These are phyloP conservation scores for Cryphonectria radicalis DNA, from an alignment of 2,329 filamentous ascomycete species.

Conservation along the genomic window DNA sequence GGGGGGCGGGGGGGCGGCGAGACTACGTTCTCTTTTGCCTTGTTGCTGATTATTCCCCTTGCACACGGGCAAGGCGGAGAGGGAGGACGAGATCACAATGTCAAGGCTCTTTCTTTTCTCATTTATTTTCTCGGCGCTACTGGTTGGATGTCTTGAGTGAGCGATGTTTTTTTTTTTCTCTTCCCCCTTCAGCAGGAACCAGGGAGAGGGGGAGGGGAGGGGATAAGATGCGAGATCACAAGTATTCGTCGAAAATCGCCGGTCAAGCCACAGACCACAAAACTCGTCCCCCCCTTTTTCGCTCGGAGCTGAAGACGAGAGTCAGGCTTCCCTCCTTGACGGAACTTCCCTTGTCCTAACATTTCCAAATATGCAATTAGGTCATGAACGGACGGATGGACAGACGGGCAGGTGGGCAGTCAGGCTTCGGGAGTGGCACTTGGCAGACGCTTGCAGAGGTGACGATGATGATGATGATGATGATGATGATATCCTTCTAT, in stretches of 20 bases:
- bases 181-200: background rate
- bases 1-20: background rate
- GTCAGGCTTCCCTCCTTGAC: background rate
- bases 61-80: background rate
- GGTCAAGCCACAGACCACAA: background rate
- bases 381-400: background rate
- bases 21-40: background rate
- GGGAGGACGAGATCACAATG: background rate
- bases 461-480: background rate
- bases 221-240: background rate
- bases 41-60: background rate
- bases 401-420: background rate
- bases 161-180: background rate
- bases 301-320: background rate
- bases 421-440: constrained; percentile 6
- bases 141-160: constrained; percentile 1
- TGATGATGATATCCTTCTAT: background rate
- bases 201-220: too few relatives aligned
- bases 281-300: background rate
- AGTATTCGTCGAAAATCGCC: background rate
- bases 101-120: background rate
- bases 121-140: background rate
- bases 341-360: background rate
- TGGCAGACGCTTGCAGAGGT: too few relatives aligned
- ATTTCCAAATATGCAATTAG: background rate